Conservation (phyloP, 345 rosid genomes). For the Camelina sativa region DNA sequence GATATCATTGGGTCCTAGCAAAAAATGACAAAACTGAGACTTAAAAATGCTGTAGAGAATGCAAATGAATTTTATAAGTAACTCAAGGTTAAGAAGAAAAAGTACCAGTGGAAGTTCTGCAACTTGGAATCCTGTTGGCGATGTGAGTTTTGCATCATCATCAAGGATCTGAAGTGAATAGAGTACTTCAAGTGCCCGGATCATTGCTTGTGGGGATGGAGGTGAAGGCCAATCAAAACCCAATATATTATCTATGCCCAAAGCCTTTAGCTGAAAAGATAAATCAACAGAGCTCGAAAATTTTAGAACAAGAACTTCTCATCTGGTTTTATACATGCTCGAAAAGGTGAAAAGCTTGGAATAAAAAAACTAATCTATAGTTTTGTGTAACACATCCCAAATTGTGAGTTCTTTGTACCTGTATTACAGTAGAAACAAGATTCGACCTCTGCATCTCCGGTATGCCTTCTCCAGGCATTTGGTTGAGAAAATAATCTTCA, state of each 20-base stretch:
- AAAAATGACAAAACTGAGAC: slow-evolving; percentile 20
- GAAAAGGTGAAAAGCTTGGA: slow-evolving; percentile 3
- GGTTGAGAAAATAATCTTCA: slow-evolving; percentile 75
- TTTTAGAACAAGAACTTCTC: slow-evolving; percentile 20
- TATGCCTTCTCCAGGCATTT: slow-evolving; percentile 86
- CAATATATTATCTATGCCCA: slow-evolving; percentile 91
- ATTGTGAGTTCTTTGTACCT: slow-evolving; percentile 51
- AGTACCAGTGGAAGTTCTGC: slow-evolving; percentile 93
- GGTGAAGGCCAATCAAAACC: slow-evolving; percentile 98
- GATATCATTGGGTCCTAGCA: slow-evolving; percentile 90
- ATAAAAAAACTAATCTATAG: neutral
- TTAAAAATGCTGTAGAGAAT: slow-evolving; percentile 13
- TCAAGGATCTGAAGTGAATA: slow-evolving; percentile 91
- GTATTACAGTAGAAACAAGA: slow-evolving; percentile 87
- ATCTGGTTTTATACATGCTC: neutral
- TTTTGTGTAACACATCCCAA: neutral
- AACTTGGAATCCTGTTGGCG: slow-evolving; percentile 96
- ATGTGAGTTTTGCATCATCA: slow-evolving; percentile 96
- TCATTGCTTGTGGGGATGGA: slow-evolving; percentile 90
- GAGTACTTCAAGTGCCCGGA: slow-evolving; percentile 91
- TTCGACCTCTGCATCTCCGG: slow-evolving; percentile 97
- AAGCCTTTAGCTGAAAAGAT: slow-evolving; percentile 74
- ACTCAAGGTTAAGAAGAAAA: neutral
- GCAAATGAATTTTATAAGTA: neutral
- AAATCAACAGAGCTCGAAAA: slow-evolving; percentile 16